phyloP scores from a whole-genome alignment of 2,329 filamentous ascomycete genomes.

The Metarhizium robertsii region DNA sequence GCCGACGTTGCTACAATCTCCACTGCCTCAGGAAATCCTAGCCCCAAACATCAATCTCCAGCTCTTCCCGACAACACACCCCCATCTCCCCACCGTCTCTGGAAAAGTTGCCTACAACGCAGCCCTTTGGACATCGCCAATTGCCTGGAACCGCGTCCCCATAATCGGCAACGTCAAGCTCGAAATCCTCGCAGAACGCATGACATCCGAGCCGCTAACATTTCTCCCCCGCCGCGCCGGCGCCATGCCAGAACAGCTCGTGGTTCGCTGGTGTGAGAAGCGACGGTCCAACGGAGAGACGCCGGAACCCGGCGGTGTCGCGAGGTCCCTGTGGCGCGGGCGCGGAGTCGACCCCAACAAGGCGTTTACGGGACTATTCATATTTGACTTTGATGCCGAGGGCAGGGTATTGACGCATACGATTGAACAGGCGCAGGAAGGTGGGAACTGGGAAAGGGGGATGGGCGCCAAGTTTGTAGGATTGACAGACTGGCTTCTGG shows the following conservation, averaged over 20 bases:
- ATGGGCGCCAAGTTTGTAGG: constrained; percentile 78
- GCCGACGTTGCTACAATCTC: constrained; percentile 57
- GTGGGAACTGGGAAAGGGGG: constrained; percentile 71
- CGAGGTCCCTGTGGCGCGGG: constrained; percentile 31
- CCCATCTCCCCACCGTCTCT: constrained; percentile 83
- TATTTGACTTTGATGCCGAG: constrained; percentile 88
- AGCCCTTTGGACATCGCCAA: constrained; percentile 89
- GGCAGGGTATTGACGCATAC: constrained; percentile 80
- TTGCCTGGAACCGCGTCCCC: constrained; percentile 90
- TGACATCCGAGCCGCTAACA: constrained; percentile 53
- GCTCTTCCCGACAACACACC: constrained; percentile 69
- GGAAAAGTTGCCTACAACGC: constrained; percentile 86
- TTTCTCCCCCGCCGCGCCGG: constrained; percentile 40
- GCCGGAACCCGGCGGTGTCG: constrained; percentile 29
- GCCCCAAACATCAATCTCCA: constrained; percentile 63
- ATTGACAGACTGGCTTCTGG: constrained; percentile 88
- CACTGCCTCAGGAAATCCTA: constrained; percentile 65
- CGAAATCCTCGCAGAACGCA: constrained; percentile 81
- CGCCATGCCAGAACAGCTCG: constrained; percentile 64
- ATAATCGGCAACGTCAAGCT: constrained; percentile 84
- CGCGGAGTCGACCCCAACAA: constrained; percentile 45
- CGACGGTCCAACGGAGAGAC: constrained; percentile 11
- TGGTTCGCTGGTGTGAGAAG: constrained; percentile 74
- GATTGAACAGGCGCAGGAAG: constrained; percentile 86
- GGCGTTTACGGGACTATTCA: constrained; percentile 84